phyloP scores from a whole-genome alignment of 768 basidiomycete species.

The Pholiota molesta region DNA sequence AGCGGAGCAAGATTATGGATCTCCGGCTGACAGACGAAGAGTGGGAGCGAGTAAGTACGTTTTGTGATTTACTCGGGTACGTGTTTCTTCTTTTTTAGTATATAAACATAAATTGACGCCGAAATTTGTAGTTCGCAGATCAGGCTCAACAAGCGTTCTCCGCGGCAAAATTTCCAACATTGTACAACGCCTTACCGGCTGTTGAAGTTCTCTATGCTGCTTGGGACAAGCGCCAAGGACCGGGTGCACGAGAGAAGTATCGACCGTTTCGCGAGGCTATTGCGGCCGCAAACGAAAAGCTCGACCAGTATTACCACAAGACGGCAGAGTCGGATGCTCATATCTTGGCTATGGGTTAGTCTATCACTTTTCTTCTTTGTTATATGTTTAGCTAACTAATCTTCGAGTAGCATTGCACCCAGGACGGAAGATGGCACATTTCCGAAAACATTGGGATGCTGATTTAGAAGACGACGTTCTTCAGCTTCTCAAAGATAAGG shows the following conservation, averaged over 20 bases:
- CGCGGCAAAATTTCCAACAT: conserved; percentile 17
- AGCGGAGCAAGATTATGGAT: too few relatives aligned
- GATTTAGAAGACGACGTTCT: background rate
- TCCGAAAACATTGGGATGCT: conserved; percentile 11
- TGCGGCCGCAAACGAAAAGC: conserved; percentile 21
- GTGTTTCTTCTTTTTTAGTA: background rate
- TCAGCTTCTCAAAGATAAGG: background rate
- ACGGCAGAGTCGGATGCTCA: conserved; percentile 29
- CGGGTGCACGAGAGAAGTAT: conserved; percentile 17
- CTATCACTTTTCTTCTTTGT: background rate
- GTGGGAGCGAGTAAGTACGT: too few relatives aligned
- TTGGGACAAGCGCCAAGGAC: conserved; percentile 19
- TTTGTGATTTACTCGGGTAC: conserved; percentile 7
- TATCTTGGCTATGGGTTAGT: conserved; percentile 27
- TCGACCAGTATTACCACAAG: conserved; percentile 29
- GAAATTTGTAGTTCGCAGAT: background rate
- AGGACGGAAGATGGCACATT: conserved; percentile 11
- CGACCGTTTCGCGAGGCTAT: conserved; percentile 21
- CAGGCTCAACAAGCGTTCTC: conserved; percentile 22
- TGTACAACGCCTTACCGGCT: conserved; percentile 27
- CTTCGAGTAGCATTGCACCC: background rate
- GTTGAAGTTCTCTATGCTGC: conserved; percentile 23
- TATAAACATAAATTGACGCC: background rate
- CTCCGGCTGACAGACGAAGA: too few relatives aligned
- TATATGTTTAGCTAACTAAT: background rate